phyloP scores from a whole-genome alignment of 139 green algal genomes.

The Micromonas pusilla region DNA sequence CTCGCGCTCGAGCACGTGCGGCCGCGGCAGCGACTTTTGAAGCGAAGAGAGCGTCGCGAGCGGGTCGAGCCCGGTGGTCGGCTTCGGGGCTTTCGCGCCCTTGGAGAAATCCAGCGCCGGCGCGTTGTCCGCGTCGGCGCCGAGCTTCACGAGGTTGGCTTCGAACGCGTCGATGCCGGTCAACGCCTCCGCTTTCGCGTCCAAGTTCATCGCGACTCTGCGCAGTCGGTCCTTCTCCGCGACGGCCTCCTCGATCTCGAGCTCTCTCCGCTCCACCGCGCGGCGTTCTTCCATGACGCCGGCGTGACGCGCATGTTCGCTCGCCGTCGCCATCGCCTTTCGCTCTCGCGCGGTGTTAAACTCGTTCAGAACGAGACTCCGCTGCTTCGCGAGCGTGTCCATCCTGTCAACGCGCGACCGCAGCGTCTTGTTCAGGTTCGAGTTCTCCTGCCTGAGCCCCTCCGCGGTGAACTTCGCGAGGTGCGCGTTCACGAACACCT shows the following conservation, averaged over 20 bases:
- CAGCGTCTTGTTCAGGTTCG: slow-evolving; percentile 27
- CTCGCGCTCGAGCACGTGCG: background rate
- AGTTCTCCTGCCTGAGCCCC: slow-evolving; percentile 2
- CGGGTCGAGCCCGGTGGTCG: background rate
- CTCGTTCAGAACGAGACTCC: no score
- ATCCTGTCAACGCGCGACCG: background rate
- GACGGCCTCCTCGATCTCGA: slow-evolving; percentile 55
- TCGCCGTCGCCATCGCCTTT: slow-evolving; percentile 1
- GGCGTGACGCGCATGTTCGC: background rate
- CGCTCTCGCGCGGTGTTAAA: slow-evolving; percentile 5
- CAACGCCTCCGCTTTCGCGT: slow-evolving; percentile 35
- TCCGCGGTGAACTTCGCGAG: slow-evolving; percentile 46
- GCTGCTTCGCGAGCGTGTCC: background rate
- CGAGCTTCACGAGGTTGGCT: slow-evolving; percentile 61
- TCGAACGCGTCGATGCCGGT: slow-evolving; percentile 70
- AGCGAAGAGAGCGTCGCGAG: background rate
- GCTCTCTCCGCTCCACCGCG: slow-evolving; percentile 52
- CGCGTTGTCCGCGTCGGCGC: slow-evolving; percentile 22
- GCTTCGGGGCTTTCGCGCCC: background rate
- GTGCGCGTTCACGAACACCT: slow-evolving; percentile 51
- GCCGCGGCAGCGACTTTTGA: background rate
- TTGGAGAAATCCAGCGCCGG: slow-evolving; percentile 17
- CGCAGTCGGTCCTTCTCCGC: slow-evolving; percentile 34
- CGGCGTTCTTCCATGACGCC: slow-evolving; percentile 29
- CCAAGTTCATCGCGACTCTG: slow-evolving; percentile 21